Base-by-base conservation (phyloP, 1,284 basidiomycete genomes). In the Trichosporon coremiiforme region DNA sequence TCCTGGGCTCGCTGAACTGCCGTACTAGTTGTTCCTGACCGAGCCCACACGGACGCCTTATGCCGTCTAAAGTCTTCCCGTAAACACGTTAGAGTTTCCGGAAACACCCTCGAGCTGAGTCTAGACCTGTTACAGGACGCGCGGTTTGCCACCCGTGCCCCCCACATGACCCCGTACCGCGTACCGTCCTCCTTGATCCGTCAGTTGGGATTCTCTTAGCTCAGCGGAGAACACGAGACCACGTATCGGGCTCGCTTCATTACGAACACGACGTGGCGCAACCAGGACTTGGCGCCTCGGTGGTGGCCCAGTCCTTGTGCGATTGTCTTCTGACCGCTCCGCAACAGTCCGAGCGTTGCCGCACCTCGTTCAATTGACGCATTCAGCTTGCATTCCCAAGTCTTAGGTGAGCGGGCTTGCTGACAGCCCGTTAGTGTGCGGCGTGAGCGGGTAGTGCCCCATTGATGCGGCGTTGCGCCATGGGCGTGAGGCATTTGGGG, bases 401-500 rank as follows among this genome's bases (percentile, higher is more conserved):
- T 53, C 50, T 22, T 53, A 13, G 20, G 20, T 25, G n/a, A 20
- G 20, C 22, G 20, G 22, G 50, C 50, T 53, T 25, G 50, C 25
- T 22, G 50, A 13, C 17, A 53, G 50, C 22, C 20, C 50, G 20
- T 20, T 53, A 20, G 20, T 4, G 22, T 25, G 50, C 50, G 50
- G 50, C 50, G 50, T 53, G 20, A 53, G 50, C 50, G 50, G 50
- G 50, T 25, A 53, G 50, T 25, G 50, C 15, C 50, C 50, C 50
- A 53, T 53, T 53, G 20, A 53, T 20, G 22, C 50, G 50, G 50
- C 22, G 50, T 8, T 22, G 50, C 50, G 50, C 50, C 50, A 53
- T 53, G 20, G 50, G 50, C 50, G 50, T 53, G 50, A 53, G 50
- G 50, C 50, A 53, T 53, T 53, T 53, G 50, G 50, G 50, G 50